These are phyloP conservation scores for Neurospora sp. DNA, from an alignment of 495 filamentous ascomycete genomes.

Conservation along the genomic window DNA sequence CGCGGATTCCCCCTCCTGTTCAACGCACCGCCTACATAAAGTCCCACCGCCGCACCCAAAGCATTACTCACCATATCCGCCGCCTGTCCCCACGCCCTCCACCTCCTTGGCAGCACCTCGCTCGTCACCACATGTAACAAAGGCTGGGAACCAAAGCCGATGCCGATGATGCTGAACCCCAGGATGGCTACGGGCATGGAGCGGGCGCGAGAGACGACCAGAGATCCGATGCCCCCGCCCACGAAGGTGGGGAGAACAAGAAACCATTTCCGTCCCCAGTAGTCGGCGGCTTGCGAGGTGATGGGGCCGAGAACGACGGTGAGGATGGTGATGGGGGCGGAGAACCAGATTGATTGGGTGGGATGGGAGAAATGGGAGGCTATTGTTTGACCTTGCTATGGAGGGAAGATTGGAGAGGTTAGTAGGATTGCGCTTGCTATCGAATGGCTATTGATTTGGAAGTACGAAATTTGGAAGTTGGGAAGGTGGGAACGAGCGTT, in stretches of 20 bases:
- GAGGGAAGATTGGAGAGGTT: background rate
- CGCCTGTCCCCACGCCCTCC: constrained; percentile 20
- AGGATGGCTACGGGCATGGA: constrained; percentile 24
- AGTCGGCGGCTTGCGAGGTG: constrained; percentile 28
- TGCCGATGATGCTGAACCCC: constrained; percentile 18
- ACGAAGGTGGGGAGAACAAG: constrained; percentile 21
- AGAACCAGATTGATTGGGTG: constrained; percentile 17
- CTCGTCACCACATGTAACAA: constrained; percentile 23
- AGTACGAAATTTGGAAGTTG: background rate
- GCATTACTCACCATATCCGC: constrained; percentile 14
- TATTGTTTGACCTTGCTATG: constrained; percentile 20
- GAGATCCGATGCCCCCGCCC: constrained; percentile 16
- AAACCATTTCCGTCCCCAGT: constrained; percentile 29
- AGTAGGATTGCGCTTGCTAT: no score
- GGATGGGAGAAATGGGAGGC: constrained; percentile 10
- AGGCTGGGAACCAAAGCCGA: constrained; percentile 25
- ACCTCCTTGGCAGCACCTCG: constrained; percentile 25
- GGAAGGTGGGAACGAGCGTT: background rate
- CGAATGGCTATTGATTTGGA: no score
- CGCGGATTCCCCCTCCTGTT: constrained; percentile 6
- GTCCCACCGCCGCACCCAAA: constrained; percentile 10
- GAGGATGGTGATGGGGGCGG: constrained; percentile 19
- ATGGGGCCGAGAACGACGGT: constrained; percentile 22
- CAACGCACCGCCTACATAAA: constrained; percentile 17
- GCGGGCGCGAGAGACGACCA: constrained; percentile 23